Evolutionary conservation across 805 yeast genomes (phyloP).

Genomic region (Sugiyamaella americana): DNA sequence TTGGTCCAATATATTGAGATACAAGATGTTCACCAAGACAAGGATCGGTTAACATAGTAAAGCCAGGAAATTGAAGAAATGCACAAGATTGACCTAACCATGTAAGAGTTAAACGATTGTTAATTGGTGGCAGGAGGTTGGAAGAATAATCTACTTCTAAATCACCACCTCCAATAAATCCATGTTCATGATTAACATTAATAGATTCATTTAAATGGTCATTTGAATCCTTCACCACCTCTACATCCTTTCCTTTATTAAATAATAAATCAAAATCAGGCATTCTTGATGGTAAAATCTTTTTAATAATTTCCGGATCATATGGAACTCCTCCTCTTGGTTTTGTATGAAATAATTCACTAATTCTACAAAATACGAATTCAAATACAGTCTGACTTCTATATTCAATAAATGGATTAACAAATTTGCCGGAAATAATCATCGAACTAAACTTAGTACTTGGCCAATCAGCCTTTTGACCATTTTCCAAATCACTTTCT

Average conservation of each 20-base stretch:
- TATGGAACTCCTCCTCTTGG: conserved; percentile 57
- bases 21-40: conserved; percentile 63
- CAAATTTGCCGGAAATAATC: conserved; percentile 68
- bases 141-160: not conserved
- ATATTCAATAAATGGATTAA: conserved; percentile 87
- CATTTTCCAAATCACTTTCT: conserved; percentile 19
- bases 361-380: conserved; percentile 64
- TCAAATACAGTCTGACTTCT: conserved; percentile 86
- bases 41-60: conserved; percentile 85
- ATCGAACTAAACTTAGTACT: conserved; percentile 39
- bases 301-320: conserved; percentile 42
- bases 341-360: conserved; percentile 59
- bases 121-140: conserved; percentile 12
- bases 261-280: conserved; percentile 49
- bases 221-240: not conserved
- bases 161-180: not conserved
- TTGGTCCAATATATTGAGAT: conserved; percentile 65
- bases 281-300: conserved; percentile 49
- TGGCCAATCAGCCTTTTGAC: conserved; percentile 18
- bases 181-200: not conserved
- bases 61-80: conserved; percentile 58
- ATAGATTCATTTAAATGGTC: not conserved
- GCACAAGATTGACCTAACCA: conserved; percentile 96
- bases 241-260: conserved; percentile 12
- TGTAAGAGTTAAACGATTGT: conserved; percentile 53